Percentiles rank a stretch among this genome's conserved stretches.
Conservation (phyloP, 352 stramenopile species). For the Phytophthora quininea region DNA sequence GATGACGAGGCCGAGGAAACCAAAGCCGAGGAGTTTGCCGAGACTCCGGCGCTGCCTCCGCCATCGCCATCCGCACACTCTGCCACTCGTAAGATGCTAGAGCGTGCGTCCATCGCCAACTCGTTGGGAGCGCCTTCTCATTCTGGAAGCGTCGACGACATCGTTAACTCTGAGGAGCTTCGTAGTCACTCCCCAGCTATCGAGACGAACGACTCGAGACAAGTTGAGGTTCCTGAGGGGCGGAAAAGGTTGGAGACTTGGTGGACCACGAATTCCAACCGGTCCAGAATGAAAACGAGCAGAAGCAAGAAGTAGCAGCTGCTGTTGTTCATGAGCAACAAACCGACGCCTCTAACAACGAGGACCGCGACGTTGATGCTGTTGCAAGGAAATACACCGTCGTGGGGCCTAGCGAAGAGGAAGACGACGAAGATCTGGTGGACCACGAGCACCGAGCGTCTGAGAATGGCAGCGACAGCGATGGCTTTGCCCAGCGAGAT, state of each 20-base stretch:
- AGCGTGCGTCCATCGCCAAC: conserved; percentile 39
- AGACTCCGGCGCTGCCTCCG: conserved; percentile 46
- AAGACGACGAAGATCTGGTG: conserved; percentile 13
- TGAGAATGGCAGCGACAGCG: conserved; percentile 7
- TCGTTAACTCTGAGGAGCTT: background rate
- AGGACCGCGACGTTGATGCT: conserved; percentile 6
- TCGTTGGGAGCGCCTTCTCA: conserved; percentile 21
- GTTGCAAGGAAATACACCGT: conserved; percentile 21
- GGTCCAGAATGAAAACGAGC: background rate
- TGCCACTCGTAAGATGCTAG: conserved; percentile 39
- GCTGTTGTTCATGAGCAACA: conserved; percentile 3
- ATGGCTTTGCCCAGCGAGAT: conserved; percentile 42
- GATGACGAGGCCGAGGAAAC: conserved; percentile 57
- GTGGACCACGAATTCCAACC: conserved; percentile 18
- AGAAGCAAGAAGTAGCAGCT: conserved; percentile 4
- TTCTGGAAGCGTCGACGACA: conserved; percentile 4
- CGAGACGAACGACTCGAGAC: too few relatives aligned
- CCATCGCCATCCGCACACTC: conserved; percentile 50
- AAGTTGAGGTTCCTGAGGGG: too few relatives aligned
- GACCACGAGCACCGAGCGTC: conserved; percentile 13
- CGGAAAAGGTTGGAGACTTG: conserved; percentile 21
- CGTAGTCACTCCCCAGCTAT: too few relatives aligned
- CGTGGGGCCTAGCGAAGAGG: conserved; percentile 10
- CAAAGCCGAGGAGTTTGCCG: conserved; percentile 57
- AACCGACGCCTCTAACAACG: conserved; percentile 3